Evolutionary conservation across 2,329 filamentous ascomycete species (phyloP), one percentile per base, ranked within the genome.

Genomic region (Trichoderma sp.): DNA sequence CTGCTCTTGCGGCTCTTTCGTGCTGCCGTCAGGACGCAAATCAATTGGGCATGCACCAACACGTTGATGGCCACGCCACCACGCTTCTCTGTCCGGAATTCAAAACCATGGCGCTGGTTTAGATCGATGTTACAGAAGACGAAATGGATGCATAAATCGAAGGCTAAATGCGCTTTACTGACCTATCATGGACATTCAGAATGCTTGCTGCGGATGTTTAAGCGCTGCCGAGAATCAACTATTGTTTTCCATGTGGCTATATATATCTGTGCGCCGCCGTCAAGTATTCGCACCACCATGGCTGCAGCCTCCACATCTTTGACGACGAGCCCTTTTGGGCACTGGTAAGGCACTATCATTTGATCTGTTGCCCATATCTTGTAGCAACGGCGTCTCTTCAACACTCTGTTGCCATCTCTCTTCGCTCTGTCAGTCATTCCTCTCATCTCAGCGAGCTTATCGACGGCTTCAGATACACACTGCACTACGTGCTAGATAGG

Each of bases 251-350:
- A n/a, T 32, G 11, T 53, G 47, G 0, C 47, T 43, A 9, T 18
- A 15, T 14, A 60, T 30, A 32, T n/a, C 7, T 58, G 18, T 60
- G 14, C 56, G 6, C 56, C 18, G 43, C 43, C 8, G 43, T 47
- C 14, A 30, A 30, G 4, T 24, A 24, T 24, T 26, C 21, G 18
- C 11, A 6, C 75, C 8, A 74, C 78, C 71, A 75, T 75, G 47
- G 75, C 79, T 18, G 78, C 73, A 71, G 70, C 77, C 32, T 58
- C 77, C 21, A 12, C 57, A 1, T 75, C 78, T 24, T 34, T 73
- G 18, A 34, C 64, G 8, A 58, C 9, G 4, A n/a, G 4, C 15
- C 15, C 1, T 14, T 58, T 21, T 32, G 12, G 28, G 28, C 11
- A 18, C 28, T 18, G 15, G 11, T 26, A 0, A 32, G 18, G 4